phyloP scores from a whole-genome alignment of 495 filamentous ascomycete species.

The Glutinoglossum americanum region DNA sequence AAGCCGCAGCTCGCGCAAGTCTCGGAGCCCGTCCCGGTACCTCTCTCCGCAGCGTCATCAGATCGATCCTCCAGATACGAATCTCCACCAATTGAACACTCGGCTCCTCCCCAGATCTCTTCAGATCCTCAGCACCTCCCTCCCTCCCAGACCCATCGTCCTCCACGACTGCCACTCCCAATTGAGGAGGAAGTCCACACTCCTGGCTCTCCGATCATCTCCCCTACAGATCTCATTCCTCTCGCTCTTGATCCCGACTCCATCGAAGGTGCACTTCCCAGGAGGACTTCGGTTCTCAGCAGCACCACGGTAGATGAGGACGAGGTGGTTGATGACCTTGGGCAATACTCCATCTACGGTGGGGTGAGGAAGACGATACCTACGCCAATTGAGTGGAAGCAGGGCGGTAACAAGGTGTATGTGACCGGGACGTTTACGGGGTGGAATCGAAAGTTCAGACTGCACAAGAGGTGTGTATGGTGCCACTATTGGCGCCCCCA shows the following conservation, averaged over 20 bases:
- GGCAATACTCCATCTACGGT: conserved; percentile 15
- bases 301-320: conserved; percentile 58
- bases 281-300: conserved; percentile 40
- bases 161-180: conserved; percentile 72
- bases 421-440: conserved; percentile 91
- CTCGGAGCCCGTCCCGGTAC: conserved; percentile 23
- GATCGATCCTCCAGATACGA: conserved; percentile 3
- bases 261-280: conserved; percentile 28
- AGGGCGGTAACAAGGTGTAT: conserved; percentile 67
- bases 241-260: conserved; percentile 27
- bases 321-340: conserved; percentile 53
- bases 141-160: conserved; percentile 29
- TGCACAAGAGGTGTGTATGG: conserved; percentile 57
- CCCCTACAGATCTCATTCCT: conserved; percentile 30
- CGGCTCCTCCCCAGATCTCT: conserved; percentile 6
- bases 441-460: conserved; percentile 78
- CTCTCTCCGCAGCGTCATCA: background rate
- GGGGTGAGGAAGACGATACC: conserved; percentile 38
- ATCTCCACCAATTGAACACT: conserved; percentile 9
- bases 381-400: conserved; percentile 62
- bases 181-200: conserved; percentile 75
- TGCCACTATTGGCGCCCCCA: background rate
- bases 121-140: conserved; percentile 10
- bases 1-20: background rate
- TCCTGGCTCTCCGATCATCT: conserved; percentile 66